Evolutionary conservation across 2,329 filamentous ascomycete species (phyloP).

Genomic region (Dactylellina cionopaga): DNA sequence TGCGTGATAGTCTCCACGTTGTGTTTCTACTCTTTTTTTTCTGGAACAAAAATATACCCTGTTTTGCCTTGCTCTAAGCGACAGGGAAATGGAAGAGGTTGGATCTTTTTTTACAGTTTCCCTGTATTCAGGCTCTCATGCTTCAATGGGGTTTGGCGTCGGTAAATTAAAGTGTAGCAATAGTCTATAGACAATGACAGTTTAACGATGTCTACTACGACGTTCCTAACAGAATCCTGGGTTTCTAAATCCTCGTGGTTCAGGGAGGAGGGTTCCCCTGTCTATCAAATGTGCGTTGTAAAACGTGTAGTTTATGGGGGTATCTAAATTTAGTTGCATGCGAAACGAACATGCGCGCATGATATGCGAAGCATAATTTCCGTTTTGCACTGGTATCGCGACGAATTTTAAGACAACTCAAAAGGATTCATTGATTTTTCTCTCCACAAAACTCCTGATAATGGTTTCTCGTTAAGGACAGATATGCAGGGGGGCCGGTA

Average conservation of each 20-base stretch:
- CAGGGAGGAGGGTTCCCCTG: neutral
- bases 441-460: neutral
- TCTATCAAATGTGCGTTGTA: neutral
- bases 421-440: too few species aligned
- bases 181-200: neutral
- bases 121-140: neutral
- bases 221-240: neutral
- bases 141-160: neutral
- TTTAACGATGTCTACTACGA: conserved; percentile 19
- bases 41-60: conserved; percentile 27
- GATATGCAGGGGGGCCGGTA: conserved; percentile 14
- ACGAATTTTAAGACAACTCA: neutral
- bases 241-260: neutral
- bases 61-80: neutral
- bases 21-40: neutral
- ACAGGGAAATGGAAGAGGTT: neutral
- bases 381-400: neutral
- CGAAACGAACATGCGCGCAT: conserved; percentile 20
- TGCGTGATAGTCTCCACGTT: neutral
- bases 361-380: conserved; percentile 5
- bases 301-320: neutral
- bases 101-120: neutral
- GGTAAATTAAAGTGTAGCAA: neutral
- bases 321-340: conserved; percentile 12
- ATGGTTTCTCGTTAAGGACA: conserved; percentile 20